Evolutionary conservation across 345 rosid genomes (phyloP), one percentile per base, ranked within the genome.

Genomic region (Eucalyptus marginata): DNA sequence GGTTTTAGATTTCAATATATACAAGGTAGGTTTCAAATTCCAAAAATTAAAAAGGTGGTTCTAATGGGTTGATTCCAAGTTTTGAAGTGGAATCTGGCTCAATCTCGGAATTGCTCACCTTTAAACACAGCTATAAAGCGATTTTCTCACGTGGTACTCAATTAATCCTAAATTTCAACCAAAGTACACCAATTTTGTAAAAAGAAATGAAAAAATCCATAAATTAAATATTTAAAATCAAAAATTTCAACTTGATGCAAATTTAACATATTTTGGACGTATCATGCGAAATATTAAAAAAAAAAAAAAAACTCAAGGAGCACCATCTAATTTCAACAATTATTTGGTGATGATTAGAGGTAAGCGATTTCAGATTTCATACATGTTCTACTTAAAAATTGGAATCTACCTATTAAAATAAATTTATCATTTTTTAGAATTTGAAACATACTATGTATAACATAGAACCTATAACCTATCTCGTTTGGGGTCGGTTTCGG

Each of bases 401-500:
- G 2, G 2, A 18, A 52, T 7, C 10, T 52, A 18, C 4, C 2
- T 20, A 0, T 52, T 7, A 3, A 18, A 52, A 52, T 7, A 20
- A 8, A 0, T 52, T 52, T 8, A 3, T 52, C 25, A 52, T 18
- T 52, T 52, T 52, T 52, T 52, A 52, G 10, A 52, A 7, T 8
- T 52, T 18, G 4, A 52, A 52, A 52, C 24, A 52, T 18, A 3
- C 24, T 10, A 18, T 52, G 24, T 52, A 52, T 52, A 18, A 52
- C 56, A 7, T 52, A 52, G 24, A 52, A 18, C 10, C 10, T 52
- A 52, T 7, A 52, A 52, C 10, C 10, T 52, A 52, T 52, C 10
- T 20, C 1, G 0, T 52, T 18, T 7, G 58, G 10, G 2, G 4
- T 18, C 10, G 2, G 0, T 52, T 52, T 7, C 2, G 18, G 0